Evolutionary conservation across 129 eudicot genomes (phyloP).

Genomic region (Flaveria bidentis): DNA sequence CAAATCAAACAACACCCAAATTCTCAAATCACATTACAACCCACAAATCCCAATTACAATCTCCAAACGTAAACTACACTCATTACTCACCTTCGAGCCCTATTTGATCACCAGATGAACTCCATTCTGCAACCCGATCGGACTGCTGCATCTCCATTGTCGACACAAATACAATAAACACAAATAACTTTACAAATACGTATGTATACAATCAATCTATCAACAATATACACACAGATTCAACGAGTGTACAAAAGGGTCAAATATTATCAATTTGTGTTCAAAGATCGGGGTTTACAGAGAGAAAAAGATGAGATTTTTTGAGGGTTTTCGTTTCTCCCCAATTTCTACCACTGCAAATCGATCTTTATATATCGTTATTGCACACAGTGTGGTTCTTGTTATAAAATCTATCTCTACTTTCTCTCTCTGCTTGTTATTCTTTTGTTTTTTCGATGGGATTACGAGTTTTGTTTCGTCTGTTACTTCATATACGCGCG

Average conservation of each 20-base stretch:
- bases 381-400: background rate
- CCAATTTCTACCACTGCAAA: slow-evolving; percentile 10
- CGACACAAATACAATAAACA: slow-evolving; percentile 35
- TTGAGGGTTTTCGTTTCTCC: slow-evolving; percentile 25
- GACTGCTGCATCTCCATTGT: slow-evolving; percentile 55
- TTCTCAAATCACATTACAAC: slow-evolving; percentile 24
- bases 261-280: slow-evolving; percentile 25
- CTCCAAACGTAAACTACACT: slow-evolving; percentile 26
- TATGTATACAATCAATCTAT: slow-evolving; percentile 18
- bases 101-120: slow-evolving; percentile 57
- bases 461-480: slow-evolving; percentile 24
- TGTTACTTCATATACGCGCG: slow-evolving; percentile 35
- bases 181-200: slow-evolving; percentile 34
- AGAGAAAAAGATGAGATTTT: slow-evolving; percentile 23
- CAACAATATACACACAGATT: slow-evolving; percentile 34
- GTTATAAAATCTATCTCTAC: slow-evolving; percentile 11
- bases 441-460: background rate
- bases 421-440: slow-evolving; percentile 12
- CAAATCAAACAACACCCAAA: slow-evolving; percentile 33
- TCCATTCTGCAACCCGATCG: slow-evolving; percentile 72
- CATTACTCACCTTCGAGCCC: slow-evolving; percentile 68
- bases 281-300: slow-evolving; percentile 24
- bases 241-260: slow-evolving; percentile 22
- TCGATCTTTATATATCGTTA: slow-evolving; percentile 30
- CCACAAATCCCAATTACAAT: background rate